A percentile compares a stretch with the other conserved stretches of the same genome.
phyloP scores from a whole-genome alignment of 2,329 filamentous ascomycete genomes.

The Colletotrichum spaethianum region DNA sequence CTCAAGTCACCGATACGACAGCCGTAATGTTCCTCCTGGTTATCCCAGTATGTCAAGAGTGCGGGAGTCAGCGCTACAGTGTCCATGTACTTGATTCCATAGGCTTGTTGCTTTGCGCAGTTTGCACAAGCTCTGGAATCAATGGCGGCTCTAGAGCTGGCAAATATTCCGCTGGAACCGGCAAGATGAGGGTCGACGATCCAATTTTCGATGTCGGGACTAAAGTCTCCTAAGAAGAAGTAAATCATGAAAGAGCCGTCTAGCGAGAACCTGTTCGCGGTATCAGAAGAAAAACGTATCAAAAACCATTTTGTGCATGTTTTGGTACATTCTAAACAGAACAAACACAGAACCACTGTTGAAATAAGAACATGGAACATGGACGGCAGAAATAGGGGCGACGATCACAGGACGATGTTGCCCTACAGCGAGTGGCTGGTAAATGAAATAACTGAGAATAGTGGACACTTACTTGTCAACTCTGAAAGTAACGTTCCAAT shows the following conservation, averaged over 20 bases:
- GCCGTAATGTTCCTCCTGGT: constrained; percentile 1
- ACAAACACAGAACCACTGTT: not conserved
- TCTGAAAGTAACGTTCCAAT: not conserved
- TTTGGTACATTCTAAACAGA: not conserved
- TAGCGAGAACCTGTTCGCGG: not conserved
- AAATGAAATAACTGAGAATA: too few relatives aligned
- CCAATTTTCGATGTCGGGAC: not conserved
- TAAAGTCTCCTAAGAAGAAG: not conserved
- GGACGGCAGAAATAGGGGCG: not conserved
- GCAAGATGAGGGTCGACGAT: not conserved
- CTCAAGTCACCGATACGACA: not conserved
- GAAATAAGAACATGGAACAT: not conserved
- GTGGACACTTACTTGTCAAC: not conserved
- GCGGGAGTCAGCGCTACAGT: constrained; percentile 21
- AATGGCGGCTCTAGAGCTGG: not conserved
- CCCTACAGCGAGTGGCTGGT: too few relatives aligned
- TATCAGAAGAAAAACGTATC: not conserved
- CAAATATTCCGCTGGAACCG: not conserved
- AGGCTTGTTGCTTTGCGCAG: constrained; percentile 1
- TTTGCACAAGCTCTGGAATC: not conserved
- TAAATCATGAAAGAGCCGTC: not conserved
- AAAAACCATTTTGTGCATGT: not conserved
- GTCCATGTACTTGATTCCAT: constrained; percentile 24
- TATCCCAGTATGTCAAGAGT: constrained; percentile 21
- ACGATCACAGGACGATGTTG: too few relatives aligned